These are phyloP conservation scores for Penicillium sp. DNA, from an alignment of 2,329 filamentous ascomycete species.

Conservation along the genomic window DNA sequence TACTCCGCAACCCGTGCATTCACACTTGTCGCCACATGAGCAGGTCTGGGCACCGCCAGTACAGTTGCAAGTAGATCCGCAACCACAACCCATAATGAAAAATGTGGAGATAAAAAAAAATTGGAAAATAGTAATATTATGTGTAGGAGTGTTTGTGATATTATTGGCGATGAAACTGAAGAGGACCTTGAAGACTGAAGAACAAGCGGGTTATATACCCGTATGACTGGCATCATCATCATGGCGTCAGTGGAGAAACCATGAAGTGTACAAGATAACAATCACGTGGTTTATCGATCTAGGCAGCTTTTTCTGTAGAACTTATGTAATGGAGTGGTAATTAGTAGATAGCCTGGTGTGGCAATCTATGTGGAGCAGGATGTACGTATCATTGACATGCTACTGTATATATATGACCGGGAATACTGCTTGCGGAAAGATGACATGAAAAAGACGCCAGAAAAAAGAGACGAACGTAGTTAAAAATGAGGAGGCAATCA, in stretches of 20 bases:
- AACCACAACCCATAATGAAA: slow-evolving; percentile 36
- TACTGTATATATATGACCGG: no score
- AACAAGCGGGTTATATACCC: slow-evolving; percentile 13
- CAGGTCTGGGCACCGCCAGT: slow-evolving; percentile 35
- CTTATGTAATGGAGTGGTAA: no score
- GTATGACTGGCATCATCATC: slow-evolving; percentile 22
- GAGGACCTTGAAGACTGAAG: background rate
- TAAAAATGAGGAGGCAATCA: no score
- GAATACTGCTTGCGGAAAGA: no score
- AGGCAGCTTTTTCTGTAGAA: no score
- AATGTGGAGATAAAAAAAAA: background rate
- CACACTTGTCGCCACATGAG: slow-evolving; percentile 35
- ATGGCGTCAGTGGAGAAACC: slow-evolving; percentile 14
- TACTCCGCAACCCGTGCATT: slow-evolving; percentile 44
- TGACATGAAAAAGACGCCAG: no score
- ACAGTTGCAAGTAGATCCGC: slow-evolving; percentile 37
- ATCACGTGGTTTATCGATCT: no score
- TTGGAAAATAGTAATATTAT: background rate
- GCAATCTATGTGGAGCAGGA: no score
- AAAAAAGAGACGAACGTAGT: no score
- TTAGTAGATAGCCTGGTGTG: no score
- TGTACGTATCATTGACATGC: no score
- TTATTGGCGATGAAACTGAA: background rate
- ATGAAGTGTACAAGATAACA: background rate
- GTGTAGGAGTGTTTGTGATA: no score